These are phyloP conservation scores for Sporothrix globosa DNA, from an alignment of 2,329 filamentous ascomycete genomes.

Conservation along the genomic window DNA sequence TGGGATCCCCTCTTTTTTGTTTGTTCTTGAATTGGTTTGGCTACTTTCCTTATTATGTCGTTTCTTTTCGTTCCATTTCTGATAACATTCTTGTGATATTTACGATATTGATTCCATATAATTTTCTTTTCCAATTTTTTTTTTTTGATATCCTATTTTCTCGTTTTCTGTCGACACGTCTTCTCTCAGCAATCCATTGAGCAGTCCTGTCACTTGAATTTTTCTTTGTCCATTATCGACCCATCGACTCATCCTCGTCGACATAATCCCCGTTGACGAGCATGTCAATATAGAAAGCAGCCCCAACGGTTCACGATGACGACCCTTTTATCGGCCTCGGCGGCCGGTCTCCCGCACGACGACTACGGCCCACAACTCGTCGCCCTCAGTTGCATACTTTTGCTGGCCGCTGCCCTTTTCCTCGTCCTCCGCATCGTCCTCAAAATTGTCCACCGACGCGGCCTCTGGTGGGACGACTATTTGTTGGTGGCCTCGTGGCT, in stretches of 20 bases:
- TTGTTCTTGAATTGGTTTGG: not conserved
- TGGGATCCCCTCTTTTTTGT: not conserved
- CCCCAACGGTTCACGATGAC: not conserved
- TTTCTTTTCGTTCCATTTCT: not conserved
- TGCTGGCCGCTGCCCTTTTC: conserved; percentile 33
- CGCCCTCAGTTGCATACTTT: conserved; percentile 36
- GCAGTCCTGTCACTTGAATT: not conserved
- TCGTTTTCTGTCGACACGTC: not conserved
- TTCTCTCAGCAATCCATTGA: not conserved
- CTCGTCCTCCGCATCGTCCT: conserved; percentile 39
- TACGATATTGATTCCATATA: not conserved
- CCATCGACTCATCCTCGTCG: too few species aligned
- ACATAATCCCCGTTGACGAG: too few species aligned
- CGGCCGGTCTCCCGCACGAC: conserved; percentile 23
- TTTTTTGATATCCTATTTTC: not conserved
- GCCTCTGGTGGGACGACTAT: conserved; percentile 41
- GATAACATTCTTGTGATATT: not conserved
- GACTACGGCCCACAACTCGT: conserved; percentile 27
- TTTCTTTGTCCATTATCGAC: not conserved
- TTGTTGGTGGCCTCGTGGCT: conserved; percentile 38
- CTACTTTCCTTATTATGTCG: not conserved
- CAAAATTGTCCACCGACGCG: conserved; percentile 35
- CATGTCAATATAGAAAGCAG: too few species aligned
- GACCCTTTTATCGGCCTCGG: not conserved
- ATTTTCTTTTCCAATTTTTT: not conserved